These are phyloP conservation scores for Monilinia vaccinii-corymbosi DNA, from an alignment of 2,329 filamentous ascomycete genomes.

Conservation along the genomic window DNA sequence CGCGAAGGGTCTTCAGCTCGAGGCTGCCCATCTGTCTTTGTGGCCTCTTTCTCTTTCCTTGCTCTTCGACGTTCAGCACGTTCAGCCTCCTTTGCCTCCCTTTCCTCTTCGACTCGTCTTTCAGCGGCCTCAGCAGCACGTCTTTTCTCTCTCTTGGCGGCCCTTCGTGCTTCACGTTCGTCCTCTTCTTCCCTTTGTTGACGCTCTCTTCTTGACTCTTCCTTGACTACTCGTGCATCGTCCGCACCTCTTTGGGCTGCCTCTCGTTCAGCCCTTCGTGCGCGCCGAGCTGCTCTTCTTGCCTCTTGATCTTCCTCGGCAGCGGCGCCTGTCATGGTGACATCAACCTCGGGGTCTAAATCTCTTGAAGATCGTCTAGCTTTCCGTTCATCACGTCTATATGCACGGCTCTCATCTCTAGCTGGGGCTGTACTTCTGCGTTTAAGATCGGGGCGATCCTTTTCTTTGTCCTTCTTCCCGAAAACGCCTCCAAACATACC, in stretches of 20 bases:
- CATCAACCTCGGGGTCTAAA: slow-evolving; percentile 38
- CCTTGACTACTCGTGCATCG: slow-evolving; percentile 47
- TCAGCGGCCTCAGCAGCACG: slow-evolving; percentile 37
- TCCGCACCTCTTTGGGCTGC: slow-evolving; percentile 40
- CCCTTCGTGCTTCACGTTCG: slow-evolving; percentile 50
- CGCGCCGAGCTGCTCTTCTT: slow-evolving; percentile 52
- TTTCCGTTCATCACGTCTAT: slow-evolving; percentile 31
- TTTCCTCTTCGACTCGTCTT: slow-evolving; percentile 24
- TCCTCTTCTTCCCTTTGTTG: slow-evolving; percentile 48
- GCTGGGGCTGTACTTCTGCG: slow-evolving; percentile 43
- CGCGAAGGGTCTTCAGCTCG: slow-evolving; percentile 33
- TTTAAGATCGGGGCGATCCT: slow-evolving; percentile 37
- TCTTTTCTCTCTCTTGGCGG: slow-evolving; percentile 43
- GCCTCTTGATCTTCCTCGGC: slow-evolving; percentile 52
- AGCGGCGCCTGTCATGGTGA: slow-evolving; percentile 35
- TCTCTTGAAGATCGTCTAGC: slow-evolving; percentile 31
- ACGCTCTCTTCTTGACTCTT: slow-evolving; percentile 47
- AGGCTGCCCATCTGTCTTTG: slow-evolving; percentile 37
- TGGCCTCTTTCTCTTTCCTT: slow-evolving; percentile 34
- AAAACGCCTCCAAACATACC: slow-evolving; percentile 53
- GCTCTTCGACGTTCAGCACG: slow-evolving; percentile 41
- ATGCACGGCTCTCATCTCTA: slow-evolving; percentile 38
- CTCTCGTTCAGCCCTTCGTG: slow-evolving; percentile 44
- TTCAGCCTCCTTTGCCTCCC: slow-evolving; percentile 31
- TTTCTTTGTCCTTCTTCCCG: slow-evolving; percentile 20